phyloP scores from a whole-genome alignment of 148 eudicot genomes.

The Beta vulgaris region DNA sequence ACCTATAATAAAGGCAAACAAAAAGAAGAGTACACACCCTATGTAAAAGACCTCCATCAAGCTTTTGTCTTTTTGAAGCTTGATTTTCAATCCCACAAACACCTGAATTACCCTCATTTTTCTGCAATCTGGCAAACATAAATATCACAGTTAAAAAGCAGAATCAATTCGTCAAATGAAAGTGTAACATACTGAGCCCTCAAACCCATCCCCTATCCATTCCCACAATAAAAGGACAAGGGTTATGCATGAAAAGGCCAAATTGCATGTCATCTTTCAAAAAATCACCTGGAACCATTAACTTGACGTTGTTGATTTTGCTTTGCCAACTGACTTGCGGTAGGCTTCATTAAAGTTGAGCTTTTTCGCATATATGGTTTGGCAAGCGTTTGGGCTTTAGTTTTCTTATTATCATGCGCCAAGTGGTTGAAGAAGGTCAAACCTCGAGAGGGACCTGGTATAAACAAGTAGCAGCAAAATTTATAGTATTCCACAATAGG shows the following conservation, averaged over 20 bases:
- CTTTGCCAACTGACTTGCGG: slow-evolving; percentile 92
- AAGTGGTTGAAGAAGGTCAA: slow-evolving; percentile 47
- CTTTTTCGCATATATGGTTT: slow-evolving; percentile 54
- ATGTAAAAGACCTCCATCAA: slow-evolving; percentile 38
- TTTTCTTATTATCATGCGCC: slow-evolving; percentile 33
- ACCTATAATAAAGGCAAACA: neutral
- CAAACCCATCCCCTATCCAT: neutral
- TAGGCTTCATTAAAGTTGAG: slow-evolving; percentile 94
- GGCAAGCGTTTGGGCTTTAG: slow-evolving; percentile 31
- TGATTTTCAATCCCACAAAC: slow-evolving; percentile 56
- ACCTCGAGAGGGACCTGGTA: slow-evolving; percentile 43
- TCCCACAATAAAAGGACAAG: neutral
- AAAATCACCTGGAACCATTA: slow-evolving; percentile 46
- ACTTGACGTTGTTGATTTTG: slow-evolving; percentile 56
- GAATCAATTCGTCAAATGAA: neutral
- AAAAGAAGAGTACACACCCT: slow-evolving; percentile 24
- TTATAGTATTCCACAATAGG: too few species aligned
- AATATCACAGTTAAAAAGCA: neutral
- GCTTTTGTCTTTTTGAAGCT: slow-evolving; percentile 96
- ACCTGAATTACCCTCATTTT: slow-evolving; percentile 25
- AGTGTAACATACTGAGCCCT: neutral
- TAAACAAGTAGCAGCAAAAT: neutral
- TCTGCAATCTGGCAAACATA: slow-evolving; percentile 41
- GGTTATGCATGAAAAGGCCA: neutral
- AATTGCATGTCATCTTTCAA: neutral